phyloP scores from a whole-genome alignment of 805 yeast species.

The Zygosaccharomyces siamensis region DNA sequence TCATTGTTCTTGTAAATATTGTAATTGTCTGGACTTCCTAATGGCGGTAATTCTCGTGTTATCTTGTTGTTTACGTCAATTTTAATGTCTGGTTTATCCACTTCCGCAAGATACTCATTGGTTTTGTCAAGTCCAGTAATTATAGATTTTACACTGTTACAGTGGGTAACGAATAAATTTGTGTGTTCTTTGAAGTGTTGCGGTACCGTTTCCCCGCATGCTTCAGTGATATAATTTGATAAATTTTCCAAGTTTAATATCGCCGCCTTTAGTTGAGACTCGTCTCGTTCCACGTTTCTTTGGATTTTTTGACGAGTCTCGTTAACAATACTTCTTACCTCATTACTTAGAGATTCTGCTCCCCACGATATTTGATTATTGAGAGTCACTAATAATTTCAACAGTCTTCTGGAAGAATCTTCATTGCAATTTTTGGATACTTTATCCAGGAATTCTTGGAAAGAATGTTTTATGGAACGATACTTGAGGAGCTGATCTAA shows the following conservation, averaged over 20 bases:
- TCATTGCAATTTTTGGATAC: slow-evolving; percentile 3
- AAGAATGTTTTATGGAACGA: slow-evolving; percentile 4
- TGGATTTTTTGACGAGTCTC: slow-evolving; percentile 10
- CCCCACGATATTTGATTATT: slow-evolving; percentile 4
- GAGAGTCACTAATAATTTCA: not conserved
- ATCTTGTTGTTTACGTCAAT: slow-evolving; percentile 1
- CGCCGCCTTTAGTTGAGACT: slow-evolving; percentile 2
- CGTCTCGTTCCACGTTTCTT: not conserved
- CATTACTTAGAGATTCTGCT: slow-evolving; percentile 1
- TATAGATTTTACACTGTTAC: slow-evolving; percentile 1
- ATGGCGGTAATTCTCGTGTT: slow-evolving; percentile 13
- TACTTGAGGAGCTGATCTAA: not conserved
- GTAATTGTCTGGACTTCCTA: slow-evolving; percentile 15
- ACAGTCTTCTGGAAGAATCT: slow-evolving; percentile 2
- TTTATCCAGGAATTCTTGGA: slow-evolving; percentile 1
- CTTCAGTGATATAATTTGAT: not conserved
- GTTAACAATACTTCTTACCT: slow-evolving; percentile 2
- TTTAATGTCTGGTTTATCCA: not conserved
- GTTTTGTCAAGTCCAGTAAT: slow-evolving; percentile 1
- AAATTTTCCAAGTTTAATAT: not conserved
- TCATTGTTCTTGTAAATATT: slow-evolving; percentile 13
- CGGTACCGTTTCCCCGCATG: slow-evolving; percentile 10
- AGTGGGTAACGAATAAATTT: slow-evolving; percentile 9
- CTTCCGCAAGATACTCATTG: not conserved
- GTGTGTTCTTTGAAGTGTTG: slow-evolving; percentile 19